Evolutionary conservation across 2,329 filamentous ascomycete genomes (phyloP).

Genomic region (Dendrostoma leiphaemia): DNA sequence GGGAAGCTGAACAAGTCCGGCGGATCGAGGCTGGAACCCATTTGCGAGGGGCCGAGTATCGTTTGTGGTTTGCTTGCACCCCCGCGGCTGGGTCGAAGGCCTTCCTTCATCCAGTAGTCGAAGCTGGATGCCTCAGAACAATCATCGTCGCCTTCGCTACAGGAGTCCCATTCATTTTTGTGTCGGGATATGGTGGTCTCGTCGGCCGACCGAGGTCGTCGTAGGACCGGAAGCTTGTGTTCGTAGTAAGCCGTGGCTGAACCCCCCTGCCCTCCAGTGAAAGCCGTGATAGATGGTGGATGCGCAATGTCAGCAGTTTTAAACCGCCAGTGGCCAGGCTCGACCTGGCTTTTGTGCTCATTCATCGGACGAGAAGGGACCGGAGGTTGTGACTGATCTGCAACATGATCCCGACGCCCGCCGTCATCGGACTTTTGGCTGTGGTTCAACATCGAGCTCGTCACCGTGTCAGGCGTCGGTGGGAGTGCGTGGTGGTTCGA

Average conservation of each 20-base stretch:
- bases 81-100: slow-evolving; percentile 38
- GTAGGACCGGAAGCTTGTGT: slow-evolving; percentile 29
- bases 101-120: slow-evolving; percentile 59
- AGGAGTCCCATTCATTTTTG: slow-evolving; percentile 43
- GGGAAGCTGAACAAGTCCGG: slow-evolving; percentile 58
- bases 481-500: slow-evolving; percentile 45
- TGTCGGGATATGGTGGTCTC: slow-evolving; percentile 42
- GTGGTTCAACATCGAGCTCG: slow-evolving; percentile 51
- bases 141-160: slow-evolving; percentile 41
- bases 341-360: not conserved
- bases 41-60: not conserved
- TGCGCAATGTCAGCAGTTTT: slow-evolving; percentile 20
- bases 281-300: slow-evolving; percentile 30
- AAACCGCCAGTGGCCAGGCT: slow-evolving; percentile 14
- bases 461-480: slow-evolving; percentile 60
- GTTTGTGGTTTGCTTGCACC: not conserved
- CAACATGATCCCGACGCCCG: slow-evolving; percentile 32
- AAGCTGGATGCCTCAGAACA: slow-evolving; percentile 49
- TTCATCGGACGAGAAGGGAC: not conserved
- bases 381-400: slow-evolving; percentile 30
- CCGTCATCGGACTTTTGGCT: slow-evolving; percentile 52
- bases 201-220: slow-evolving; percentile 45
- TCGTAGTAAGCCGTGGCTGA: slow-evolving; percentile 28
- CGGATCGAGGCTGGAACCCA: slow-evolving; percentile 22
- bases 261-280: slow-evolving; percentile 29